Percentiles rank a stretch among this genome's conserved stretches.
phyloP scores from a whole-genome alignment of 2,329 filamentous ascomycete species.

The Dryadomyces quercus-mongolicae region DNA sequence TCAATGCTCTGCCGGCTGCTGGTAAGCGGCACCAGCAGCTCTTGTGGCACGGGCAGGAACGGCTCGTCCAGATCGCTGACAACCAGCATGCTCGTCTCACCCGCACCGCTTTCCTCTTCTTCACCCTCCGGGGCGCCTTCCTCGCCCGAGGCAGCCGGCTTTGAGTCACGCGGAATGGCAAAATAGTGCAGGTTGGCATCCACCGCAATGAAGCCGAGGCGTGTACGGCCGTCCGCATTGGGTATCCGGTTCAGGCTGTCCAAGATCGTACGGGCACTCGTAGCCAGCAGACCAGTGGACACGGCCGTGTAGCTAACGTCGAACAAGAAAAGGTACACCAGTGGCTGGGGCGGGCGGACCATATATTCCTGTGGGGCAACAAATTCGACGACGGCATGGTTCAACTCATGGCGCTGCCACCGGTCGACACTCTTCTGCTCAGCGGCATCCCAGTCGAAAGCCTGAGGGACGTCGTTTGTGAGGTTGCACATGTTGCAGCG shows the following conservation, averaged over 20 bases:
- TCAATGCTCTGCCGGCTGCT: conserved; percentile 89
- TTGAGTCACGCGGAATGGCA: conserved; percentile 50
- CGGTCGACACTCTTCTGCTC: conserved; percentile 84
- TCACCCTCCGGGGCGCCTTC: conserved; percentile 28
- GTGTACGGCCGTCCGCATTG: conserved; percentile 88
- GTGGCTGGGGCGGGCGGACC: conserved; percentile 89
- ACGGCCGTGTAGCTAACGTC: conserved; percentile 88
- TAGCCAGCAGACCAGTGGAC: conserved; percentile 81
- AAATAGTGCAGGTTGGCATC: conserved; percentile 96
- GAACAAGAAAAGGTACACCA: conserved; percentile 92
- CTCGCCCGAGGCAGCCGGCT: conserved; percentile 5
- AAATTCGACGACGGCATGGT: conserved; percentile 94
- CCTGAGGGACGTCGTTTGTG: conserved; percentile 97
- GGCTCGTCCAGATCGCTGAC: conserved; percentile 93
- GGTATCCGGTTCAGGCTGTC: conserved; percentile 95
- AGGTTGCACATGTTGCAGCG: conserved; percentile 99
- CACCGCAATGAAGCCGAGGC: conserved; percentile 88
- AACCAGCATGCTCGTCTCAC: conserved; percentile 82
- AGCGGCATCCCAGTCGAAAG: conserved; percentile 94
- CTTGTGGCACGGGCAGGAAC: conserved; percentile 86
- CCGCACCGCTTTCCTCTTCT: conserved; percentile 50
- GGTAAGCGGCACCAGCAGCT: conserved; percentile 77
- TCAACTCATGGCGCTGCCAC: conserved; percentile 85
- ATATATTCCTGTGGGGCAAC: conserved; percentile 98
- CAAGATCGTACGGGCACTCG: conserved; percentile 81